Conservation (phyloP, 176 grass and related monocot genomes). For the Guadua angustifolia region DNA sequence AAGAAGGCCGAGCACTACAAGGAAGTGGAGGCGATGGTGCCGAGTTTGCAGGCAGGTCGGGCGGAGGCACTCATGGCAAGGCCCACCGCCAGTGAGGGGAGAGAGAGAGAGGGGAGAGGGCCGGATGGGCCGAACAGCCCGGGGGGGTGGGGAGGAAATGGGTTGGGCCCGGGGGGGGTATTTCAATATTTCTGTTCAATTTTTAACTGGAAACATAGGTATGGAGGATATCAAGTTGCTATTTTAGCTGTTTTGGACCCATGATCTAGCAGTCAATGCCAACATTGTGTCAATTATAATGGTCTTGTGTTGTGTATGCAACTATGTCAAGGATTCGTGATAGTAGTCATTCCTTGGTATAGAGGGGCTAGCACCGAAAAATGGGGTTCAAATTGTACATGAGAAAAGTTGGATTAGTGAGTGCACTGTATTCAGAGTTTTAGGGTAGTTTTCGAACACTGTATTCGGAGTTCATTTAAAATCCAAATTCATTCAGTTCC, state of each 20-base stretch:
- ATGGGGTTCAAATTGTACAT: neutral
- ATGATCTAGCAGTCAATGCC: neutral
- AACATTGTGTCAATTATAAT: neutral
- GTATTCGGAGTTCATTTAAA: neutral
- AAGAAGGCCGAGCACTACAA: no score
- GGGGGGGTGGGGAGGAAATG: no score
- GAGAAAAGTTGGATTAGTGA: neutral
- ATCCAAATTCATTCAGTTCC: no score
- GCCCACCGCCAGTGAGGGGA: no score
- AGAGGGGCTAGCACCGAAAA: neutral
- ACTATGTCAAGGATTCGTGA: no score
- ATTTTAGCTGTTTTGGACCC: neutral
- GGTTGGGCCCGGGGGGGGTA: no score
- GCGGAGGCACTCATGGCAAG: no score
- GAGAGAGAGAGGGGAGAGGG: no score
- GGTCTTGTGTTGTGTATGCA: neutral
- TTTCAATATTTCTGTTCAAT: no score
- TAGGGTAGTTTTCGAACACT: neutral
- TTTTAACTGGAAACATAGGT: neutral
- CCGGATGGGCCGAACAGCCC: no score
- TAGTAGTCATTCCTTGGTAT: neutral
- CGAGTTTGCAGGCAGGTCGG: no score
- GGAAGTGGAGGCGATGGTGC: no score
- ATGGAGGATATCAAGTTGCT: neutral
- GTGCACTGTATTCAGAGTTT: neutral